Percentiles rank a stretch among this genome's conserved stretches.
These are phyloP conservation scores for Starmerella stellata DNA, from an alignment of 805 yeast genomes.

Conservation along the genomic window DNA sequence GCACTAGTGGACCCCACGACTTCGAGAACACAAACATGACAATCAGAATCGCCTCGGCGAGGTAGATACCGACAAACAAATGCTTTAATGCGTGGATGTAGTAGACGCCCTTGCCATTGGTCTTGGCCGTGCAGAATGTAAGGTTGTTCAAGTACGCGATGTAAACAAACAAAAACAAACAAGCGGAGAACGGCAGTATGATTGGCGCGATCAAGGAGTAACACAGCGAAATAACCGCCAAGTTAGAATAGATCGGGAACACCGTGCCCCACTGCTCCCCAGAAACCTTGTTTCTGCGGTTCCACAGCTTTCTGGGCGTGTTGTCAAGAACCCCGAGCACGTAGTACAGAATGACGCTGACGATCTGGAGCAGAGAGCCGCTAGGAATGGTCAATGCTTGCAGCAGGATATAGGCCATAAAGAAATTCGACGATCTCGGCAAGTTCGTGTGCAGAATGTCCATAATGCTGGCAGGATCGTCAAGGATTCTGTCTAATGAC, in stretches of 20 bases:
- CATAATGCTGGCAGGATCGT: constrained; percentile 56
- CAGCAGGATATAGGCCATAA: constrained; percentile 61
- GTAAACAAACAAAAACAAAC: constrained; percentile 54
- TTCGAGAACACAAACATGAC: constrained; percentile 80
- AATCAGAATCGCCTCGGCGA: constrained; percentile 70
- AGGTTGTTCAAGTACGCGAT: constrained; percentile 64
- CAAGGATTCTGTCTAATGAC: constrained; percentile 53
- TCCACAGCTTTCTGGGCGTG: constrained; percentile 90
- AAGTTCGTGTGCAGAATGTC: constrained; percentile 51
- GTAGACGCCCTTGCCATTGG: constrained; percentile 63
- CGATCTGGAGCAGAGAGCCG: constrained; percentile 60
- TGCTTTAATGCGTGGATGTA: constrained; percentile 83
- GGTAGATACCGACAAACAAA: constrained; percentile 68
- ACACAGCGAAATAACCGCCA: constrained; percentile 52
- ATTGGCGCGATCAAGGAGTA: constrained; percentile 79
- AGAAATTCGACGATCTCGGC: constrained; percentile 84
- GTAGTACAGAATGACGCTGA: constrained; percentile 51
- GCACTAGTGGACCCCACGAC: constrained; percentile 84
- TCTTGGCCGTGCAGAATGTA: constrained; percentile 44
- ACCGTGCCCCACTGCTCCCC: constrained; percentile 64
- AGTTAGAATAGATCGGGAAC: constrained; percentile 60
- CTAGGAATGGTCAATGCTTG: constrained; percentile 67
- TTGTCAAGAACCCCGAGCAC: constrained; percentile 56
- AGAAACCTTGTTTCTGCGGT: constrained; percentile 43
- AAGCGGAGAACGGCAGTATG: constrained; percentile 53